phyloP scores from a whole-genome alignment of 768 basidiomycete species.

The Lyophyllum atratum region DNA sequence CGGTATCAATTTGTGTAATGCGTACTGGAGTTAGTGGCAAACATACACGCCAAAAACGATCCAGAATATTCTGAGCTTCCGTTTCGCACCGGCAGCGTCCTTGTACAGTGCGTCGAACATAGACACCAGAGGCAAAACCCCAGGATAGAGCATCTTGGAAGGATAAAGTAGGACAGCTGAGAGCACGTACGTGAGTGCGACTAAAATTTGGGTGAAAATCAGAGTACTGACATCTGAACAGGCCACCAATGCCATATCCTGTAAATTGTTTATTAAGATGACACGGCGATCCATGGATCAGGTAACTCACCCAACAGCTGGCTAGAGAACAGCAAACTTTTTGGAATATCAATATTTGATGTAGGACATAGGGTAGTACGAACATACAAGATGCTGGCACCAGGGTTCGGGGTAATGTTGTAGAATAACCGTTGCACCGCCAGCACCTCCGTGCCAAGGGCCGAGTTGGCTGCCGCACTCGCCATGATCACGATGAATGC shows the following conservation, averaged over 20 bases:
- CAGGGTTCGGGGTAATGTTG: constrained; percentile 49
- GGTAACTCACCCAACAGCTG: constrained; percentile 29
- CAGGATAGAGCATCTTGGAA: constrained; percentile 54
- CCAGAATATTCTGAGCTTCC: constrained; percentile 52
- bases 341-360: background rate
- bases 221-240: constrained; percentile 43
- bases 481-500: constrained; percentile 61
- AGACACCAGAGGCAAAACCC: constrained; percentile 45
- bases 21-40: constrained; percentile 15
- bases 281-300: background rate
- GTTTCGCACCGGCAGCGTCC: constrained; percentile 37
- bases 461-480: constrained; percentile 53
- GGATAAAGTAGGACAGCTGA: constrained; percentile 50
- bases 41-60: constrained; percentile 42
- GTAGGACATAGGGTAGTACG: background rate
- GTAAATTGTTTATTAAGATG: constrained; percentile 26
- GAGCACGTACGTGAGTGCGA: background rate
- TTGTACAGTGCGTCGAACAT: constrained; percentile 52
- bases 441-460: constrained; percentile 54
- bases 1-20: constrained; percentile 2
- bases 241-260: constrained; percentile 59
- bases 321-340: constrained; percentile 35
- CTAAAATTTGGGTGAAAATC: background rate
- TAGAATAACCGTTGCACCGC: constrained; percentile 58
- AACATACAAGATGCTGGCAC: constrained; percentile 43